These are phyloP conservation scores for Fusarium sp. DNA, from an alignment of 2,329 filamentous ascomycete species.

Conservation along the genomic window DNA sequence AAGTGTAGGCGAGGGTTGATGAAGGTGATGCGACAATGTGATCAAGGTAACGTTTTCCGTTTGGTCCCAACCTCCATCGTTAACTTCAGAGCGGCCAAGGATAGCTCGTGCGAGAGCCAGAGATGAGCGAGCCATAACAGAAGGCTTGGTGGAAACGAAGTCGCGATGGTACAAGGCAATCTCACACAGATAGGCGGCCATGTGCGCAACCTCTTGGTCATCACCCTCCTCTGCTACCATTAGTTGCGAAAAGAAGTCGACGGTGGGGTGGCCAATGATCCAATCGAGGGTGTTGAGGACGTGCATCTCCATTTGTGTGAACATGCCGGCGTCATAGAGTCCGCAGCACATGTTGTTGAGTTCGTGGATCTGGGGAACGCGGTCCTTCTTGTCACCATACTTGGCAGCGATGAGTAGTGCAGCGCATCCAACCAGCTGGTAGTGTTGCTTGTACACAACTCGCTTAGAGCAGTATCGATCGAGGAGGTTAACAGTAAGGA, in stretches of 20 bases:
- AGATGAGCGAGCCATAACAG: slow-evolving; percentile 87
- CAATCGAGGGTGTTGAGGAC: slow-evolving; percentile 97
- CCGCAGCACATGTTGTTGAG: slow-evolving; percentile 99
- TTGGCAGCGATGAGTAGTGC: slow-evolving; percentile 96
- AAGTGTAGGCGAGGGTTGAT: slow-evolving; percentile 66
- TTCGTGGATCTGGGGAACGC: slow-evolving; percentile 96
- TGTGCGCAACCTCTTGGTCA: slow-evolving; percentile 90
- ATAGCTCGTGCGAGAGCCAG: slow-evolving; percentile 88
- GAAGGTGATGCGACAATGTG: slow-evolving; percentile 66
- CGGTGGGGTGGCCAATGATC: slow-evolving; percentile 94
- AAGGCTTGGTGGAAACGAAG: slow-evolving; percentile 92
- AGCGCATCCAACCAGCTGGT: slow-evolving; percentile 96
- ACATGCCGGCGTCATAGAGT: slow-evolving; percentile 99
- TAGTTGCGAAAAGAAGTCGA: slow-evolving; percentile 91
- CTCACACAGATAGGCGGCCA: slow-evolving; percentile 94
- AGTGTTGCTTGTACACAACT: slow-evolving; percentile 99
- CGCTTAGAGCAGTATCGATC: slow-evolving; percentile 98
- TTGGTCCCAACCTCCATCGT: slow-evolving; percentile 79
- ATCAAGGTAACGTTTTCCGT: slow-evolving; percentile 74
- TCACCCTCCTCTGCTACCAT: slow-evolving; percentile 81
- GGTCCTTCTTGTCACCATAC: slow-evolving; percentile 98
- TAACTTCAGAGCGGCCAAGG: slow-evolving; percentile 79
- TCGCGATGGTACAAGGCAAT: slow-evolving; percentile 96
- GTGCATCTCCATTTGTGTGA: slow-evolving; percentile 99
- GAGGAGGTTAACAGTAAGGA: slow-evolving; percentile 94